phyloP scores from a whole-genome alignment of 352 stramenopile species.

The Globisporangium parvum region DNA sequence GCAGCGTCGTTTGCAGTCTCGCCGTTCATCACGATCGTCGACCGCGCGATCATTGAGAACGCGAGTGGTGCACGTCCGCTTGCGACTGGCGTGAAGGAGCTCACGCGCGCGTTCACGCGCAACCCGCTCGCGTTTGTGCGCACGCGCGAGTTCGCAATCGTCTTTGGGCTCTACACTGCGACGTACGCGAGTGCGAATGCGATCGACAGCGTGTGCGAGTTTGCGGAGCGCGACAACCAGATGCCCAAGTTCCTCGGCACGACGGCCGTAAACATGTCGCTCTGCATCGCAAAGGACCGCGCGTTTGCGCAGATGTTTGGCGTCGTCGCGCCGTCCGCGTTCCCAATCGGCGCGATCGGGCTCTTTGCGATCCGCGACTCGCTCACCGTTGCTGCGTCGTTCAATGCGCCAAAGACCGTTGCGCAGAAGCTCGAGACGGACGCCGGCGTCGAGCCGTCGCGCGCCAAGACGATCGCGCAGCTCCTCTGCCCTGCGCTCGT shows the following conservation, averaged over 20 bases:
- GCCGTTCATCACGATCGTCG: conserved; percentile 87
- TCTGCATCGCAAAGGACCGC: conserved; percentile 89
- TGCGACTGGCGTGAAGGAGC: conserved; percentile 52
- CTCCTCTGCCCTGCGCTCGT: conserved; percentile 77
- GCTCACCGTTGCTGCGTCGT: conserved; percentile 82
- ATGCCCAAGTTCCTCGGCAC: conserved; percentile 88
- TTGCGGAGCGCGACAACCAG: conserved; percentile 60
- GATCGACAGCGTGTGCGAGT: conserved; percentile 83
- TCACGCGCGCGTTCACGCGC: conserved; percentile 47
- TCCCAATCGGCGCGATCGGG: conserved; percentile 72
- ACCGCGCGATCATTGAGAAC: conserved; percentile 89
- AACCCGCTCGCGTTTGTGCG: conserved; percentile 78
- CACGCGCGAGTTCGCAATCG: conserved; percentile 84
- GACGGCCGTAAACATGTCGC: conserved; percentile 88
- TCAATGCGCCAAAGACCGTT: conserved; percentile 77
- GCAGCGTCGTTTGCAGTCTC: conserved; percentile 68
- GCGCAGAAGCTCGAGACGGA: conserved; percentile 57
- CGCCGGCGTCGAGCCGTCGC: conserved; percentile 34
- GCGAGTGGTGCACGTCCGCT: conserved; percentile 67
- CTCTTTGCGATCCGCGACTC: conserved; percentile 87
- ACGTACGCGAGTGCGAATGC: conserved; percentile 88
- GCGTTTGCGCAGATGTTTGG: conserved; percentile 91
- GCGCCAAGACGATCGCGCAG: conserved; percentile 63
- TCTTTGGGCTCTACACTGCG: conserved; percentile 87
- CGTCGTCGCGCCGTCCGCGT: conserved; percentile 63